Evolutionary conservation across 352 stramenopile genomes (phyloP).

Genomic region (Hyaloperonospora brassicae): DNA sequence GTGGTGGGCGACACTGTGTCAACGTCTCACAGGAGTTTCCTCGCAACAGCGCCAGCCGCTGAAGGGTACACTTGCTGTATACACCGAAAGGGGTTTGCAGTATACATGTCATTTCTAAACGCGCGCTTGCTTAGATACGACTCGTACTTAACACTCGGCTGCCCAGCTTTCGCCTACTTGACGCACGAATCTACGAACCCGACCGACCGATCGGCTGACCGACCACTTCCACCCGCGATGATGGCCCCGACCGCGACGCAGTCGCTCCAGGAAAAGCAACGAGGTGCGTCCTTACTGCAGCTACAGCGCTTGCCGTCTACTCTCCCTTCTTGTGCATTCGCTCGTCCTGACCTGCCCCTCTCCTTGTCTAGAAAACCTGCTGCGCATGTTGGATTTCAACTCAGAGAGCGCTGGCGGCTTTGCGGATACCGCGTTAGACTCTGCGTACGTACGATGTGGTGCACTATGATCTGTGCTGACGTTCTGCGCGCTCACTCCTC

Average conservation of each 20-base stretch:
- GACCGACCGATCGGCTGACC: no score
- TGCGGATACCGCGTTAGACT: slow-evolving; percentile 31
- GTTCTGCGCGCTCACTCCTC: no score
- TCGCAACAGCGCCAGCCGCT: no score
- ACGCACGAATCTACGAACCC: slow-evolving; percentile 12
- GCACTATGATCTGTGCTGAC: not conserved
- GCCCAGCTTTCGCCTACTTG: slow-evolving; percentile 6
- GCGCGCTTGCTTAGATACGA: slow-evolving; percentile 3
- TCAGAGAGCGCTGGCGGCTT: slow-evolving; percentile 39
- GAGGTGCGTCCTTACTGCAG: slow-evolving; percentile 31
- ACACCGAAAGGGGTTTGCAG: no score
- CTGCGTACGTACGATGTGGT: slow-evolving; percentile 16
- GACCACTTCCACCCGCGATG: slow-evolving; percentile 18
- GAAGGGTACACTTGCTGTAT: no score
- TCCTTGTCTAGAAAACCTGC: slow-evolving; percentile 46
- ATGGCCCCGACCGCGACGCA: slow-evolving; percentile 28
- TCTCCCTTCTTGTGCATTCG: not conserved
- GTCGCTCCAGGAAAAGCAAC: slow-evolving; percentile 80
- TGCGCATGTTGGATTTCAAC: slow-evolving; percentile 85
- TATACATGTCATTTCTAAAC: no score
- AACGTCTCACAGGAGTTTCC: slow-evolving; percentile 20
- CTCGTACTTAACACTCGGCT: slow-evolving; percentile 11
- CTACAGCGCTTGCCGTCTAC: not conserved
- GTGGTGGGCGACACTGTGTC: slow-evolving; percentile 66
- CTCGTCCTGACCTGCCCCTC: not conserved